phyloP scores from a whole-genome alignment of 148 eudicot species.

The Gaultheria prostrata region DNA sequence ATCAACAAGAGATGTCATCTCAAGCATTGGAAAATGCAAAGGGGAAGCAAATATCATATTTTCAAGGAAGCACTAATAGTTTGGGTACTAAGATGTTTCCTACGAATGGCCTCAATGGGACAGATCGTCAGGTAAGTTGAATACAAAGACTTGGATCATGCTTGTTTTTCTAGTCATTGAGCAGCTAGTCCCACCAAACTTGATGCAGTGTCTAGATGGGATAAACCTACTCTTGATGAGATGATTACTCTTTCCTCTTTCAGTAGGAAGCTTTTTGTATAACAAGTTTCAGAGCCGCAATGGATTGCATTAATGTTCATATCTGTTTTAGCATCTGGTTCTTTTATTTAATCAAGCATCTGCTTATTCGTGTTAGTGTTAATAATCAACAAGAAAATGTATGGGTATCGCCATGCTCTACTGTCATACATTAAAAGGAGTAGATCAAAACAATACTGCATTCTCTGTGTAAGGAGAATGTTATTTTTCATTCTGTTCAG shows the following conservation, averaged over 20 bases:
- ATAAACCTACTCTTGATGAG: neutral
- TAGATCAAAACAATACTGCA: neutral
- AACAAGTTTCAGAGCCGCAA: neutral
- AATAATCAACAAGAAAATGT: neutral
- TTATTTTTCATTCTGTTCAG: neutral
- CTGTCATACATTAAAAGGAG: neutral
- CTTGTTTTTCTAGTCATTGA: neutral
- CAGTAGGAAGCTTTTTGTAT: neutral
- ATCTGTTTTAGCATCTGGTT: too few species aligned
- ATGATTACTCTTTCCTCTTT: neutral
- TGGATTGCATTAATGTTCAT: neutral
- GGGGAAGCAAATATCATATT: conserved; percentile 10
- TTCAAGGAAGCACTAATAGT: conserved; percentile 7
- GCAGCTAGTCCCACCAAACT: neutral
- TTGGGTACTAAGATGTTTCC: conserved; percentile 16
- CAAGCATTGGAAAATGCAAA: conserved; percentile 15
- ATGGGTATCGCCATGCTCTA: neutral
- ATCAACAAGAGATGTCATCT: conserved; percentile 24
- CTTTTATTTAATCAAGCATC: neutral
- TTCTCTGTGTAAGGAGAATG: neutral
- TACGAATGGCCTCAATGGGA: conserved; percentile 11
- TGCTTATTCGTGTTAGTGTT: neutral
- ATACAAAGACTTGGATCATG: neutral
- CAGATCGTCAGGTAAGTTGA: conserved; percentile 25
- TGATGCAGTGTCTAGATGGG: neutral